Percentiles rank a stretch among this genome's conserved stretches.
Conservation (phyloP, 139 green algal species). For the Closterium sp. region DNA sequence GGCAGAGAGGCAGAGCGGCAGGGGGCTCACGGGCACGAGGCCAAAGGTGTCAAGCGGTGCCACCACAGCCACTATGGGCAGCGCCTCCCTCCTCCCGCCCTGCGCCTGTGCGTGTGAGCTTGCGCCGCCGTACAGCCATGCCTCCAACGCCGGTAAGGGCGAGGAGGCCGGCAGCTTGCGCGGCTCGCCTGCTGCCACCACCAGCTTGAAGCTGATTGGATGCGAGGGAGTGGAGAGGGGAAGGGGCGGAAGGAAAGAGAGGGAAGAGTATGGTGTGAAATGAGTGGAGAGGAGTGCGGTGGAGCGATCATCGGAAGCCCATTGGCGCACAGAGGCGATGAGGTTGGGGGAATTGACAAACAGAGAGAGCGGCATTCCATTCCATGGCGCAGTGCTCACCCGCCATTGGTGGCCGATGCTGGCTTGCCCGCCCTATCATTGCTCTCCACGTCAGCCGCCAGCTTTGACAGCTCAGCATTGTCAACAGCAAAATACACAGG, state of each 20-base stretch:
- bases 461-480: slow-evolving; percentile 34
- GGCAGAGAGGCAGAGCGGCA: too few relatives aligned
- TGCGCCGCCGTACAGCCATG: slow-evolving; percentile 20
- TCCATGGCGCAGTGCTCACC: slow-evolving; percentile 11
- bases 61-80: slow-evolving; percentile 45
- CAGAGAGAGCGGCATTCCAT: too few relatives aligned
- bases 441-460: slow-evolving; percentile 19
- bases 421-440: slow-evolving; percentile 33
- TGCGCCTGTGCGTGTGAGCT: not conserved
- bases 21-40: slow-evolving; percentile 28
- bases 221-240: too few relatives aligned
- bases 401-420: slow-evolving; percentile 42
- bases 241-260: not conserved
- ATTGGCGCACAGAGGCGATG: too few relatives aligned
- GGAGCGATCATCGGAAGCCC: too few relatives aligned
- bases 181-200: slow-evolving; percentile 27
- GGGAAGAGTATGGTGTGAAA: too few relatives aligned
- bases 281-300: too few relatives aligned
- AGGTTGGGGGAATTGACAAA: too few relatives aligned
- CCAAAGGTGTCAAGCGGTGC: slow-evolving; percentile 50
- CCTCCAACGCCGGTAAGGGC: not conserved
- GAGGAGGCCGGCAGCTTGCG: slow-evolving; percentile 25
- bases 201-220: slow-evolving; percentile 23
- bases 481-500: slow-evolving; percentile 52
- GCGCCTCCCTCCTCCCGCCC: slow-evolving; percentile 9